These are phyloP conservation scores for Ustilago vetiveriae DNA, from an alignment of 1,284 basidiomycete genomes.

Conservation along the genomic window DNA sequence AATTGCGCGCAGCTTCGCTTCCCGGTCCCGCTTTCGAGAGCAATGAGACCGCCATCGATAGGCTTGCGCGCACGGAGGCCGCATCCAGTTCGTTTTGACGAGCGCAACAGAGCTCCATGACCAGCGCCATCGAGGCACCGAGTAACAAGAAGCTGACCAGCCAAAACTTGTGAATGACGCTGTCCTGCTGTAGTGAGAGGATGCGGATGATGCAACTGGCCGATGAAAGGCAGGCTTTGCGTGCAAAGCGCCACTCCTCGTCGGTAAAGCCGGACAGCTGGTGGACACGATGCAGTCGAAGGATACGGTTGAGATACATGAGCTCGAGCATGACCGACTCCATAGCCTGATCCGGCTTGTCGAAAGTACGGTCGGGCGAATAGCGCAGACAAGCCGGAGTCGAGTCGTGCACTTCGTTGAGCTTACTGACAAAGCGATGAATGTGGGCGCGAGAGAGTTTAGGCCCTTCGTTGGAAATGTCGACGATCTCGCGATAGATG, in stretches of 20 bases:
- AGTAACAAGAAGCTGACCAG: conserved; percentile 59
- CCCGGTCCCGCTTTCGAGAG: conserved; percentile 37
- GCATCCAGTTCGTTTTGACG: conserved; percentile 34
- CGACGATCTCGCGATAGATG: conserved; percentile 47
- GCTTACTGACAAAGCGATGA: conserved; percentile 38
- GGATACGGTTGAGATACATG: conserved; percentile 61
- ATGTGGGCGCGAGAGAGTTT: conserved; percentile 33
- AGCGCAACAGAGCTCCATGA: conserved; percentile 49
- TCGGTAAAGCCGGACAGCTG: conserved; percentile 55
- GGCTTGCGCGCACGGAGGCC: conserved; percentile 15
- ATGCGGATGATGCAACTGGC: conserved; percentile 46
- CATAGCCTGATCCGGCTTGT: conserved; percentile 48
- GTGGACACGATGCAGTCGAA: conserved; percentile 62
- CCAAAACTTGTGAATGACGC: conserved; percentile 60
- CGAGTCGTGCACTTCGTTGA: conserved; percentile 56
- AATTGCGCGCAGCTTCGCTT: conserved; percentile 46
- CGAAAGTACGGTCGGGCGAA: conserved; percentile 53
- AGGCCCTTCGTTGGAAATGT: conserved; percentile 32
- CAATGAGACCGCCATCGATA: conserved; percentile 30
- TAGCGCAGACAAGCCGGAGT: conserved; percentile 50
- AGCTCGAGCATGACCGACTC: conserved; percentile 60
- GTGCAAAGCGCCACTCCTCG: conserved; percentile 44
- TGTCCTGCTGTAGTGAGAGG: conserved; percentile 37
- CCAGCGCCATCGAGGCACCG: conserved; percentile 50
- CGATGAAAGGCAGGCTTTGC: conserved; percentile 43